Conservation (phyloP, 441 rosid genomes). For the Arabidopsis hybrid region DNA sequence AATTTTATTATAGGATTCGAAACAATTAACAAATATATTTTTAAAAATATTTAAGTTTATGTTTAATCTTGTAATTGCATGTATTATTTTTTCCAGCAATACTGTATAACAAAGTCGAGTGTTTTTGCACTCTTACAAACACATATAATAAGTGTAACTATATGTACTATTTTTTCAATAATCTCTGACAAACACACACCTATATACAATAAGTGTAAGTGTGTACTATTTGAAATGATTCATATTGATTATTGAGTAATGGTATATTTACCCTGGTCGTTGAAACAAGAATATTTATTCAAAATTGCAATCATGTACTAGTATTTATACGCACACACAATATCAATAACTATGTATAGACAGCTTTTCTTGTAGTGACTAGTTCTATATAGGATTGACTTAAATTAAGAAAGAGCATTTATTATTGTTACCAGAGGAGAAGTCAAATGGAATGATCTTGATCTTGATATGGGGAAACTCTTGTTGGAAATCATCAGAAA, state of each 20-base stretch:
- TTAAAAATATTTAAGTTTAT: background rate
- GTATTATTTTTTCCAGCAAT: background rate
- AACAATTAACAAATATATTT: background rate
- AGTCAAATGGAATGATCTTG: slow-evolving; percentile 59
- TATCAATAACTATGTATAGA: background rate
- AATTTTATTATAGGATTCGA: background rate
- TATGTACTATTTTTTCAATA: background rate
- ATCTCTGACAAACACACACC: background rate
- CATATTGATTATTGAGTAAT: background rate
- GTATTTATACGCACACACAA: background rate
- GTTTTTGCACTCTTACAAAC: background rate
- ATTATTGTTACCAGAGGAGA: slow-evolving; percentile 47
- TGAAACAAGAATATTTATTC: background rate
- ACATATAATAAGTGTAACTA: background rate
- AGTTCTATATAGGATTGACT: slow-evolving; percentile 11
- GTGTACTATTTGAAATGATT: background rate
- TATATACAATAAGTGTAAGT: background rate
- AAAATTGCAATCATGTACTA: background rate
- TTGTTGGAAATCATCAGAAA: slow-evolving; percentile 50
- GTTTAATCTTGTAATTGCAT: slow-evolving; percentile 11
- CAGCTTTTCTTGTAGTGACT: background rate
- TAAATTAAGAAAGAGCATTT: slow-evolving; percentile 4
- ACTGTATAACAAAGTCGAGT: background rate
- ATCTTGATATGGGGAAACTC: slow-evolving; percentile 50
- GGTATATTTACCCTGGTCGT: background rate